phyloP scores from a whole-genome alignment of 257 asterid genomes.

The Asclepias syriaca region DNA sequence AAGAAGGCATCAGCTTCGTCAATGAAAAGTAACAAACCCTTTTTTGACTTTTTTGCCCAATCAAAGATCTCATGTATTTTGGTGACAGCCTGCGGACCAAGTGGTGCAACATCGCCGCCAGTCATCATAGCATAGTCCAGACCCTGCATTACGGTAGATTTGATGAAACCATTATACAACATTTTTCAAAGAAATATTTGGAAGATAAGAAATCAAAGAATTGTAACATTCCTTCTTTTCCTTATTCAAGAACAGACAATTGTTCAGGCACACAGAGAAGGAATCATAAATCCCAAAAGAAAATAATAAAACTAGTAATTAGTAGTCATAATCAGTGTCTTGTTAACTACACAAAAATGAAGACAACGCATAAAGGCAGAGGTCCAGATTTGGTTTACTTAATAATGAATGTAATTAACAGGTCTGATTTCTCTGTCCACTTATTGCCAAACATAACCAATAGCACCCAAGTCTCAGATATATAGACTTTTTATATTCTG shows the following conservation, averaged over 20 bases:
- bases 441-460: not conserved
- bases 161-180: conserved; percentile 5
- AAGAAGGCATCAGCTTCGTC: conserved; percentile 99
- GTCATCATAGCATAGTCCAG: conserved; percentile 99
- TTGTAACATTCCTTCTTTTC: not conserved
- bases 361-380: not conserved
- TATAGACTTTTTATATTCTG: not conserved
- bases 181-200: not conserved
- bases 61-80: conserved; percentile 96
- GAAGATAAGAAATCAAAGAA: not conserved
- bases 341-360: not conserved
- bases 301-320: not conserved
- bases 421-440: not conserved
- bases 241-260: not conserved
- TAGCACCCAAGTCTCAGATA: not conserved
- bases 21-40: conserved; percentile 84
- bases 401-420: not conserved
- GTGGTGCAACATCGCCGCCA: conserved; percentile 98
- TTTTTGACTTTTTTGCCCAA: conserved; percentile 92
- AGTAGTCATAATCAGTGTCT: not conserved
- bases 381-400: not conserved
- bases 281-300: not conserved
- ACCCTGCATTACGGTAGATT: conserved; percentile 45
- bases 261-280: not conserved
- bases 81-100: conserved; percentile 95